A percentile compares a stretch with the other conserved stretches of the same genome.
phyloP scores from a whole-genome alignment of 2,329 filamentous ascomycete genomes.

The Xylariaceae sp. region DNA sequence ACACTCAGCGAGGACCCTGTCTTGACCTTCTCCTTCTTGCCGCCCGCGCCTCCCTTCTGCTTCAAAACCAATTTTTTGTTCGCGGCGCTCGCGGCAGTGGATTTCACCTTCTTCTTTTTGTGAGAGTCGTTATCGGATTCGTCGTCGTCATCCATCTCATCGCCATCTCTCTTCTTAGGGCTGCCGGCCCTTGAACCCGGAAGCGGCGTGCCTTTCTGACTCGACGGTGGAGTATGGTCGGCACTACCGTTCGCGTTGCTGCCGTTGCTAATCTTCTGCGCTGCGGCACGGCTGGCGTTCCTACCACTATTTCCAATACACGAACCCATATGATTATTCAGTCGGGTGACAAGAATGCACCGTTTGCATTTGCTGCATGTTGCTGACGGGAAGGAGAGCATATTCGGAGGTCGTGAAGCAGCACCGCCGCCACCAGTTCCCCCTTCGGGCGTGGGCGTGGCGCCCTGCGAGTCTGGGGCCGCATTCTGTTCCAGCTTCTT shows the following conservation, averaged over 20 bases:
- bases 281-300: slow-evolving; percentile 63
- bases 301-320: slow-evolving; percentile 68
- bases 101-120: slow-evolving; percentile 64
- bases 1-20: slow-evolving; percentile 52
- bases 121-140: slow-evolving; percentile 53
- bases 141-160: slow-evolving; percentile 57
- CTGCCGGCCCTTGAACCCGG: slow-evolving; percentile 57
- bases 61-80: slow-evolving; percentile 63
- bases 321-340: slow-evolving; percentile 70
- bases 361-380: slow-evolving; percentile 70
- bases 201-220: slow-evolving; percentile 63
- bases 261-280: slow-evolving; percentile 65
- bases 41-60: slow-evolving; percentile 44
- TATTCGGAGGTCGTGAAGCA: slow-evolving; percentile 55
- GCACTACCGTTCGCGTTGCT: slow-evolving; percentile 48
- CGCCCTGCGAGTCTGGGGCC: slow-evolving; percentile 46
- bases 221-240: slow-evolving; percentile 62
- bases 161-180: slow-evolving; percentile 60
- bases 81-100: slow-evolving; percentile 41
- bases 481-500: slow-evolving; percentile 51
- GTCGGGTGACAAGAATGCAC: slow-evolving; percentile 64
- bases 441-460: slow-evolving; percentile 51
- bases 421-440: slow-evolving; percentile 33
- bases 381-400: slow-evolving; percentile 65
- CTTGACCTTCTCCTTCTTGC: slow-evolving; percentile 61